phyloP scores from a whole-genome alignment of 1,284 basidiomycete species.

The Cryptococcus sp. region DNA sequence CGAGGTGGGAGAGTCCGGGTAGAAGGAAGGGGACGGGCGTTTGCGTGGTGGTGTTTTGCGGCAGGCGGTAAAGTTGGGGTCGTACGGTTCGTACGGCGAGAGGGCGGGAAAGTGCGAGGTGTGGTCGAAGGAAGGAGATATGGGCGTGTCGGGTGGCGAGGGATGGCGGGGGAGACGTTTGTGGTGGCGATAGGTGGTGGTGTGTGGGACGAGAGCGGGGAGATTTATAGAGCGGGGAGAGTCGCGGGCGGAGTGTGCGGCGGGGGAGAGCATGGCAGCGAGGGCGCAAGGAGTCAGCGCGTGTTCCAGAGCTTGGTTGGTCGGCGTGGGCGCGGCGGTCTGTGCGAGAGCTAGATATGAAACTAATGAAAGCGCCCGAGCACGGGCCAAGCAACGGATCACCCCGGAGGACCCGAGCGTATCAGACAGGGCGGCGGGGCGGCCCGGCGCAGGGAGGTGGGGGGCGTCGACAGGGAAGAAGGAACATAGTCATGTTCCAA shows the following conservation, averaged over 20 bases:
- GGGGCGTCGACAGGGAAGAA: neutral
- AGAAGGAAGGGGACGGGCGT: neutral
- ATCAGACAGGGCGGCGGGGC: neutral
- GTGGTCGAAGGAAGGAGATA: constrained; percentile 4
- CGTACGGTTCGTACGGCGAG: constrained; percentile 9
- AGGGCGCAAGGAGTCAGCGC: neutral
- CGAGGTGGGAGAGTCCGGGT: neutral
- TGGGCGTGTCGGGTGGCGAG: constrained; percentile 6
- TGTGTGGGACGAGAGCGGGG: constrained; percentile 11
- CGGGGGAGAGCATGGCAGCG: neutral
- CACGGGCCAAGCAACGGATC: neutral
- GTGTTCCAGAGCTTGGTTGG: no score
- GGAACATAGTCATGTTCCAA: neutral
- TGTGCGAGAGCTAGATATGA: neutral
- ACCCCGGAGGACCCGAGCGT: neutral
- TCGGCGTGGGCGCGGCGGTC: neutral
- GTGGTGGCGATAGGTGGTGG: constrained; percentile 6
- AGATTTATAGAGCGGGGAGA: constrained; percentile 12
- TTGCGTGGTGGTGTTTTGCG: constrained; percentile 7
- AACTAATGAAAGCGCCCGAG: neutral
- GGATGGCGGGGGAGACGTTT: constrained; percentile 8
- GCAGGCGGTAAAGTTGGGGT: constrained; percentile 5
- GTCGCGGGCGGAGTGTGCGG: neutral
- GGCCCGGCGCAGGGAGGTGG: neutral
- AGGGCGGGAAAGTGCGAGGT: constrained; percentile 11